Evolutionary conservation across 2,329 filamentous ascomycete species (phyloP).

Genomic region (Metarhizium brunneum): DNA sequence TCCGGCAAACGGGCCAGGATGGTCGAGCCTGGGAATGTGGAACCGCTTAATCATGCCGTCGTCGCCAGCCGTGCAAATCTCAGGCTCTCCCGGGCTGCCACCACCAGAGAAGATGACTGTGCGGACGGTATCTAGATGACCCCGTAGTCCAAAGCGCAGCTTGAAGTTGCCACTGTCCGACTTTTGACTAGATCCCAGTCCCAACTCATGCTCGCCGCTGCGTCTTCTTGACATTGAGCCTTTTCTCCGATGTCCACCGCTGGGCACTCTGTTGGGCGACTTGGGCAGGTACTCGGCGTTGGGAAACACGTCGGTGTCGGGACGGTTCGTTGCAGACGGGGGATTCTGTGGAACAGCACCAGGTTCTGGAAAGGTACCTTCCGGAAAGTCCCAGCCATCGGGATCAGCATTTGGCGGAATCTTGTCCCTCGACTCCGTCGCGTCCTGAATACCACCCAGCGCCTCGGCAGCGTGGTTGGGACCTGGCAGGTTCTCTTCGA

Average conservation of each 20-base stretch:
- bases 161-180: constrained; percentile 75
- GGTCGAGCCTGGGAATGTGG: constrained; percentile 79
- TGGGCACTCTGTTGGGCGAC: constrained; percentile 62
- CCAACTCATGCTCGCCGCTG: constrained; percentile 58
- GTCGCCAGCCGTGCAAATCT: constrained; percentile 92
- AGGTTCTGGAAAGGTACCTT: constrained; percentile 56
- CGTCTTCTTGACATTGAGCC: constrained; percentile 66
- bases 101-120: constrained; percentile 95
- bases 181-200: constrained; percentile 44
- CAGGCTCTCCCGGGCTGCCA: constrained; percentile 88
- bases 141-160: constrained; percentile 81
- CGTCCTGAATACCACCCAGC: constrained; percentile 27
- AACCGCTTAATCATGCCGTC: constrained; percentile 95
- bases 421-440: constrained; percentile 38
- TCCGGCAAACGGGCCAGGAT: constrained; percentile 34
- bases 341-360: constrained; percentile 31
- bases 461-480: constrained; percentile 31
- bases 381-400: constrained; percentile 92
- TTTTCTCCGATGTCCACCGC: constrained; percentile 63
- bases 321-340: constrained; percentile 49
- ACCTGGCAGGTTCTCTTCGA: constrained; percentile 24
- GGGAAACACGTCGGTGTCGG: constrained; percentile 83
- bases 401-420: constrained; percentile 36
- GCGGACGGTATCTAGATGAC: constrained; percentile 87
- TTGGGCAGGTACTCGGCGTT: constrained; percentile 71